Conservation (phyloP, 1,139 yeast species). For the Geotrichum bryndzae region DNA sequence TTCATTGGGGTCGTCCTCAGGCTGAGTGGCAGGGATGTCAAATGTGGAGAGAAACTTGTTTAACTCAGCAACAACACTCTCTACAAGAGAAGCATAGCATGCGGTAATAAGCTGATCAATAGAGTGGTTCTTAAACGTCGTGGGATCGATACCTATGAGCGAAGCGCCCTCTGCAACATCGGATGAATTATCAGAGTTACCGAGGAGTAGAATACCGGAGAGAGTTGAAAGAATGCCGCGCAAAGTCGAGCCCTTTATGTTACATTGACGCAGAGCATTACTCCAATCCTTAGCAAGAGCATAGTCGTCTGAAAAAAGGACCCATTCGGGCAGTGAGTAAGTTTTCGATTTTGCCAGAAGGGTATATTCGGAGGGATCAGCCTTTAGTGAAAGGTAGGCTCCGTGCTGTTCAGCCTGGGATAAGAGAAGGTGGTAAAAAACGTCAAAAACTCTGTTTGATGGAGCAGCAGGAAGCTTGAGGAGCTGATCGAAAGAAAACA, state of each 20-base stretch:
- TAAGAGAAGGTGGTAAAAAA: constrained; percentile 36
- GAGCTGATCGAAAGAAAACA: constrained; percentile 32
- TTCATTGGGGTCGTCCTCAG: constrained; percentile 29
- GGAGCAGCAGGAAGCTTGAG: constrained; percentile 27
- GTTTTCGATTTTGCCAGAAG: constrained; percentile 32
- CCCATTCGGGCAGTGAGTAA: constrained; percentile 34
- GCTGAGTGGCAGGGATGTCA: constrained; percentile 24
- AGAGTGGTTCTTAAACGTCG: constrained; percentile 26
- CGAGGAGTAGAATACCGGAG: constrained; percentile 39
- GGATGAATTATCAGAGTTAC: constrained; percentile 27
- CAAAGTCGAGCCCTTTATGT: constrained; percentile 33
- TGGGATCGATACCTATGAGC: constrained; percentile 36
- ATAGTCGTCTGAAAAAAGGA: constrained; percentile 34
- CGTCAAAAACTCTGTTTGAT: constrained; percentile 35
- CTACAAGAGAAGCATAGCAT: constrained; percentile 32
- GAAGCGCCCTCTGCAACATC: constrained; percentile 39
- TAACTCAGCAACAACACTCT: constrained; percentile 32
- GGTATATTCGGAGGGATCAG: constrained; percentile 31
- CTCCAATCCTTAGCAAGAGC: constrained; percentile 40
- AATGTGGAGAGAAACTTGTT: constrained; percentile 32
- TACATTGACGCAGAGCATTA: constrained; percentile 35
- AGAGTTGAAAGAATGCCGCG: constrained; percentile 35
- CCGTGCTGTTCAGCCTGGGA: constrained; percentile 33
- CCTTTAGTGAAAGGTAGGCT: constrained; percentile 32
- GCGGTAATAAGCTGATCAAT: constrained; percentile 33